Base-by-base conservation (phyloP, 441 rosid genomes). In the Corymbia calophylla region DNA sequence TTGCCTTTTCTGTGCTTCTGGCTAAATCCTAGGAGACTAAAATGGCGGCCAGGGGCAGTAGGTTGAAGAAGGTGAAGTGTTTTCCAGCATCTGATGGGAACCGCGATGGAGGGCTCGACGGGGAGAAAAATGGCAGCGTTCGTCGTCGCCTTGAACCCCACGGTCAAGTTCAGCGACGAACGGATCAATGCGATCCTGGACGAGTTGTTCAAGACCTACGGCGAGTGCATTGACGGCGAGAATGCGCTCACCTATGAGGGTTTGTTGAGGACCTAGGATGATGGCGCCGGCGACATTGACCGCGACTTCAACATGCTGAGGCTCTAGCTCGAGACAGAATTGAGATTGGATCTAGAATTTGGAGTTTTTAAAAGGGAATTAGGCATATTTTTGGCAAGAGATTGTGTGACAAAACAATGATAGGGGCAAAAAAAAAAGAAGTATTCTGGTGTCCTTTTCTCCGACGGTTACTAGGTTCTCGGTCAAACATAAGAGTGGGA, bases 141-240 rank as follows among this genome's bases (percentile, higher is more conserved):
- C 11, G 97, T 97, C 73, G 97, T 97, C 31, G 96, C 98, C 23
- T 98, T 97, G 12, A 97, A 97, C 94, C 98, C 99, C 55, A 91
- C 98, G 64, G 98, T 97, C 73, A 97, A 96, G 91, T 97, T 96
- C 91, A 97, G 99, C 87, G 95, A 97, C 90, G 99, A 97, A 91
- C 99, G 97, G 88, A 96, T 96, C 92, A 96, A 92, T 88, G 98
- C 98, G 21, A 97, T 97, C 90, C 98, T 97, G 86, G 99, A 96
- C 87, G 98, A 97, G 89, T 98, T 97, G 10, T 97, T 97, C 90
- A 95, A 97, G 5, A 97, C 99, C 53, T 96, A 96, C 89, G 94
- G 94, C 53, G 98, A 96, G 92, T 97, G 95, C 92, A 95, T 97
- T 64, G 99, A 97, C 53, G 95, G 95, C 5, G 94, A 90, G 68